Conservation (phyloP, 345 rosid species). For the Garcia nutans region DNA sequence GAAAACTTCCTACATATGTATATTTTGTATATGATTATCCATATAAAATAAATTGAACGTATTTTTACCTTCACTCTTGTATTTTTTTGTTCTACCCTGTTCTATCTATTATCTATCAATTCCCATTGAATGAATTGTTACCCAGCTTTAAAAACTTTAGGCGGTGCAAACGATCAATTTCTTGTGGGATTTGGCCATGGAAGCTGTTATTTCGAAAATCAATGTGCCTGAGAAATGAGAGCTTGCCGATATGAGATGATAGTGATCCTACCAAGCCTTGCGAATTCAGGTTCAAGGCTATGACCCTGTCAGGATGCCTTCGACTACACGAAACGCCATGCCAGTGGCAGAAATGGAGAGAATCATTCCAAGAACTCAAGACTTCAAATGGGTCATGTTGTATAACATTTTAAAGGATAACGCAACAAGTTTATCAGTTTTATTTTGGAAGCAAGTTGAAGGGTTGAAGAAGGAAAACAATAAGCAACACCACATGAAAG, state of each 20-base stretch:
- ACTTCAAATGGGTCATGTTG: not conserved
- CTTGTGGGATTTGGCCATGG: conserved; percentile 22
- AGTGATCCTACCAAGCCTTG: not conserved
- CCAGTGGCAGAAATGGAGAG: conserved; percentile 13
- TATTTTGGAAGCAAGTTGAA: not conserved
- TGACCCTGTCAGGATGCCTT: not conserved
- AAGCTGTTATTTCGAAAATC: conserved; percentile 24
- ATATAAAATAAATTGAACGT: too few species aligned
- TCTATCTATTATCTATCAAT: too few species aligned
- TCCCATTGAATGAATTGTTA: conserved; percentile 6
- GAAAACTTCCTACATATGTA: too few species aligned
- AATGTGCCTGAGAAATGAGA: conserved; percentile 4
- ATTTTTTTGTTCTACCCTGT: too few species aligned
- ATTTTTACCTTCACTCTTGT: too few species aligned
- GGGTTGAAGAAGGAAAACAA: not conserved
- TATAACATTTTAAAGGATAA: not conserved
- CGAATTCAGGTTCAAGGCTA: not conserved
- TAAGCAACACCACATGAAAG: too few species aligned
- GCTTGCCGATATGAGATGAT: conserved; percentile 13
- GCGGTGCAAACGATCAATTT: conserved; percentile 25
- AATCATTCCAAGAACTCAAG: conserved; percentile 14
- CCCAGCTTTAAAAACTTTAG: conserved; percentile 8
- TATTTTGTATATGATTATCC: too few species aligned
- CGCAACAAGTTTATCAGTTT: not conserved
- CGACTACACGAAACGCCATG: conserved; percentile 4